Evolutionary conservation across 202 grass and related monocot species (phyloP), one percentile per base, ranked within the genome.

Genomic region (Carex sylvatica): DNA sequence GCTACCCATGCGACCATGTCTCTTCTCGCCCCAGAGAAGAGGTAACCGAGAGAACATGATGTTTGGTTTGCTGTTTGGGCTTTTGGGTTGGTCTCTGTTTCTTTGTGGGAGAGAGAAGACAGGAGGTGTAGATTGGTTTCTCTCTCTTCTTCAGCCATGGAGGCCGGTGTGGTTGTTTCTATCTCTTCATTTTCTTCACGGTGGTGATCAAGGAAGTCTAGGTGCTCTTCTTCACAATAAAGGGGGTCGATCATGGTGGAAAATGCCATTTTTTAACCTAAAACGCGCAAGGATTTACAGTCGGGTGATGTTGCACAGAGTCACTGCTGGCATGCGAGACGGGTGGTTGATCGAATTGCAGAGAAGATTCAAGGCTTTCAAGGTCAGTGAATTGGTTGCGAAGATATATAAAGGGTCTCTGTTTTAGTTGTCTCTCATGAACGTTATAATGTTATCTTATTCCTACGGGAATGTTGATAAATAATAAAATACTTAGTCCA

Each of bases 211-310:
- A 90, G 76, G 61, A 92, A 73, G 53, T 95, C 88, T 30, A 89
- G 86, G 81, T 85, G 88, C 88, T 92, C 86, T 81, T 95, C 93
- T 6, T 85, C 84, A 73, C 93, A 95, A 79, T 80, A 92, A 18
- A 95, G 86, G 18, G 84, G 78, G 61, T 95, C 93, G 10, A 95
- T 86, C 22, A 92, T 67, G 65, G 90, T 67, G 67, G 87, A 85
- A 20, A 91, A 90, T 36, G 84, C 44, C 90, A 90, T 90, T 14
- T 90, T 14, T 54, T 55, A 38, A 67, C 46, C 79, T 68, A 22
- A 81, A 14, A 18, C 19, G 15, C 10, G 3, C 2, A 80, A 61
- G 18, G 14, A 49, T 36, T 36, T 22, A 63, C 8, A 1, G 9
- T 9, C n/a, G 8, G 0, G 18, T 3, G 38, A 71, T 38, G 46